Conservation (phyloP, 805 yeast species). For the Ogataea dorogensis region DNA sequence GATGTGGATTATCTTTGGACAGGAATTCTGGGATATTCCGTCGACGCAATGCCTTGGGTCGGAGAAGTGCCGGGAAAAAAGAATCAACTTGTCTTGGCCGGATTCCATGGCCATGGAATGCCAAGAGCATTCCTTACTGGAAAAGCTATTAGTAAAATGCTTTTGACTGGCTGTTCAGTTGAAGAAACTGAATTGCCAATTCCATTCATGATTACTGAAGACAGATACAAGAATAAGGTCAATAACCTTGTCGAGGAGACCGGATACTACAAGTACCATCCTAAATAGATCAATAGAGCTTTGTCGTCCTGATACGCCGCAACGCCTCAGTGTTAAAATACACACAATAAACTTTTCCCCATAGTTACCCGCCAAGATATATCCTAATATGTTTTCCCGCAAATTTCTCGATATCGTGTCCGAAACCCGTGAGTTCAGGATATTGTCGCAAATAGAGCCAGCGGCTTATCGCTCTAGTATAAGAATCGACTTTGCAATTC, state of each 20-base stretch:
- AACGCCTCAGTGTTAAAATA: no score
- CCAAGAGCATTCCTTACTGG: conserved; percentile 43
- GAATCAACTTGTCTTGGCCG: conserved; percentile 41
- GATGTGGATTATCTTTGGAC: conserved; percentile 38
- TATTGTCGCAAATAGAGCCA: no score
- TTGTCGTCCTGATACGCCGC: conserved; percentile 1
- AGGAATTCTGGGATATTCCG: conserved; percentile 48
- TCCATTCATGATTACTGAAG: conserved; percentile 23
- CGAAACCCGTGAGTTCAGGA: no score
- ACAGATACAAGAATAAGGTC: conserved; percentile 19
- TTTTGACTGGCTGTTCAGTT: conserved; percentile 7
- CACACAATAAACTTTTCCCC: no score
- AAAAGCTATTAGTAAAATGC: conserved; percentile 36
- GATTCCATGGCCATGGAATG: conserved; percentile 54
- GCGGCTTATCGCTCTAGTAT: neutral
- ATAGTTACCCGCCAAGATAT: no score
- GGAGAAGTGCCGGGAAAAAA: conserved; percentile 35
- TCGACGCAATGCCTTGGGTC: conserved; percentile 41
- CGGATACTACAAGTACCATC: conserved; percentile 2
- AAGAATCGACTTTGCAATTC: neutral
- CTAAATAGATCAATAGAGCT: neutral
- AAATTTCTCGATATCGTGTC: no score
- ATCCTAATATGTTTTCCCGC: no score
- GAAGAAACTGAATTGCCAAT: conserved; percentile 19
- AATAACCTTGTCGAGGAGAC: conserved; percentile 16